Evolutionary conservation across 2,329 filamentous ascomycete species (phyloP).

Genomic region (Xylariomycetidae sp.): DNA sequence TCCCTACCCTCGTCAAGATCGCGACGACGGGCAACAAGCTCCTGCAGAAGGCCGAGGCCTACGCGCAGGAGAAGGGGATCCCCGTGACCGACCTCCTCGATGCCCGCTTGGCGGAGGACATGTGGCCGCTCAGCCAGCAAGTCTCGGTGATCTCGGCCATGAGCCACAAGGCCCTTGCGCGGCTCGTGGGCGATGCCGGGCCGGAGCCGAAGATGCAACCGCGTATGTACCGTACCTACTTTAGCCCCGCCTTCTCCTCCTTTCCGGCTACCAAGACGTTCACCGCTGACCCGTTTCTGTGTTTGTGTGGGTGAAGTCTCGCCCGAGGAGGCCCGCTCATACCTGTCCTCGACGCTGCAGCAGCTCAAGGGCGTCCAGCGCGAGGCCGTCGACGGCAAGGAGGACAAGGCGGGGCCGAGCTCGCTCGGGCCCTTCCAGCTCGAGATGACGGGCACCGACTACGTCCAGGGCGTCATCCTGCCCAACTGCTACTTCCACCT

Average conservation of each 20-base stretch:
- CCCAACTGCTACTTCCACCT: slow-evolving; percentile 63
- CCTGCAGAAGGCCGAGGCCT: slow-evolving; percentile 30
- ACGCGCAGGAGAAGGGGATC: slow-evolving; percentile 23
- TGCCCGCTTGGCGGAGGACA: slow-evolving; percentile 33
- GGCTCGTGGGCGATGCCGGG: neutral
- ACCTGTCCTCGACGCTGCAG: slow-evolving; percentile 27
- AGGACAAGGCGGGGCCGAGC: slow-evolving; percentile 23
- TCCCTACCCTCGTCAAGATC: slow-evolving; percentile 26
- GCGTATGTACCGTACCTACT: neutral
- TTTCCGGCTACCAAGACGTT: neutral
- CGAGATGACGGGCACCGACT: slow-evolving; percentile 29
- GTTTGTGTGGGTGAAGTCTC: slow-evolving; percentile 4
- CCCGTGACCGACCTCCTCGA: slow-evolving; percentile 19
- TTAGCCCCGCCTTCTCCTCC: neutral
- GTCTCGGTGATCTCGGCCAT: slow-evolving; percentile 20
- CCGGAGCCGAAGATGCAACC: neutral
- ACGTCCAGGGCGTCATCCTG: slow-evolving; percentile 41
- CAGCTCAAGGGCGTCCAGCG: slow-evolving; percentile 23
- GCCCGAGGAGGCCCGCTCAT: slow-evolving; percentile 29
- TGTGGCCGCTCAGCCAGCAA: slow-evolving; percentile 38
- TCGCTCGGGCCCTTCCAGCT: slow-evolving; percentile 25
- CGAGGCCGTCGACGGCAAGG: slow-evolving; percentile 29
- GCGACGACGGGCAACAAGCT: slow-evolving; percentile 28
- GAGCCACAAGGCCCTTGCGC: neutral
- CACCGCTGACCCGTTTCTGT: neutral